These are phyloP conservation scores for Pichia cabralensis DNA, from an alignment of 805 yeast species.

Conservation along the genomic window DNA sequence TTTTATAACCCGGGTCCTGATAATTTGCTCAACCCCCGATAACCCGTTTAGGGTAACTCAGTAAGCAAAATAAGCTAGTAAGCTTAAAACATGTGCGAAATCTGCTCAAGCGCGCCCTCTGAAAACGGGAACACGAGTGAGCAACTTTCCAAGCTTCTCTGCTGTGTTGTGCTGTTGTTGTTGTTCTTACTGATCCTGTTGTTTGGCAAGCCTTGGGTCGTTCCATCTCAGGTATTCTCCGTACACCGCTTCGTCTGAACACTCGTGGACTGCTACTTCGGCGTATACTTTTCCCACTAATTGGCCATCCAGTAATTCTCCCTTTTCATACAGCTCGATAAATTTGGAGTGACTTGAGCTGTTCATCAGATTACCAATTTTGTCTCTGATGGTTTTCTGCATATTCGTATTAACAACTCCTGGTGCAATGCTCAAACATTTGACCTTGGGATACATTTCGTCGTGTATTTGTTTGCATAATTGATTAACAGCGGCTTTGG, in stretches of 20 bases:
- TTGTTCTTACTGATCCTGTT: no score
- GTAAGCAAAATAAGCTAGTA: no score
- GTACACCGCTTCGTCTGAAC: conserved; percentile 45
- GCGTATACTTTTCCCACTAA: conserved; percentile 68
- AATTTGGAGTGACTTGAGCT: conserved; percentile 51
- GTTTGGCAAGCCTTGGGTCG: no score
- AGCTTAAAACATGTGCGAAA: no score
- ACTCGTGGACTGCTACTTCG: conserved; percentile 51
- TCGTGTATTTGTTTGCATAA: conserved; percentile 54
- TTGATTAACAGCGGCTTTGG: conserved; percentile 87
- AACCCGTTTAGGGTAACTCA: no score
- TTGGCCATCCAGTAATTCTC: conserved; percentile 53
- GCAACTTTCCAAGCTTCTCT: no score
- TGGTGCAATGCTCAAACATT: conserved; percentile 72
- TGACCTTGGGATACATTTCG: conserved; percentile 52
- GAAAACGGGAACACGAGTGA: no score
- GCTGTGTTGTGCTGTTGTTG: no score
- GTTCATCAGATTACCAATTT: conserved; percentile 50
- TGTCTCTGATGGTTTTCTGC: conserved; percentile 74
- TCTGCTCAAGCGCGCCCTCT: no score
- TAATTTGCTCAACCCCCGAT: no score
- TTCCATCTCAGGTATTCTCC: conserved; percentile 58
- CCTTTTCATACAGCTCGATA: conserved; percentile 46
- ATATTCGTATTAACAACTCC: conserved; percentile 90
- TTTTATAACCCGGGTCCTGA: no score